Evolutionary conservation across 1,139 yeast species (phyloP), one percentile per base, ranked within the genome.

Genomic region (Yamadazyma diospyri): DNA sequence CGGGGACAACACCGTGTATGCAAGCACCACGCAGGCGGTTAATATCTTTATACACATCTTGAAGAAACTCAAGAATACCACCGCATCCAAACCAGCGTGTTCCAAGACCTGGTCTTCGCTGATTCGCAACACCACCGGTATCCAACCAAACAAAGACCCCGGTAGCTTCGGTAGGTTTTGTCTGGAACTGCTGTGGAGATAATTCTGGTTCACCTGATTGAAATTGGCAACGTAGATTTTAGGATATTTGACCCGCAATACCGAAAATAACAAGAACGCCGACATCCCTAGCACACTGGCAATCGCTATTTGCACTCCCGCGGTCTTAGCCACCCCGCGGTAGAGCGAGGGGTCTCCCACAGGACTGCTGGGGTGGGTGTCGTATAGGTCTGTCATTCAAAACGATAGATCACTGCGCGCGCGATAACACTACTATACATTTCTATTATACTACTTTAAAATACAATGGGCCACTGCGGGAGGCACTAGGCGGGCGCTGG

Each of bases 71-170:
- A 86, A 61, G 48, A 81, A 86, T 34, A 89, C 97, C 58, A 76
- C 88, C 0, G 97, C 97, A 59, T 92, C 98, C 27, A 92, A 62
- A 0, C 98, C 98, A 1, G 97, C 96, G 51, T 81, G 82, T 40
- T 86, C 89, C 34, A 92, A 65, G 2, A 92, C 76, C 44, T 88
- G 87, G 22, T 76, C 72, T 47, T 92, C 97, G 16, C 72, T 69
- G 12, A 88, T 77, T 12, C 58, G 59, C 53, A 75, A 76, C 12
- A 89, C 61, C 0, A 78, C 74, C 1, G 79, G 72, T 6, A 89
- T 65, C 96, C 97, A 89, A 1, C 92, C 87, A 47, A 88, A 80
- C 15, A 84, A 51, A 4, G 85, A 69, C 14, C 29, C 26, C 15
- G 70, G 74, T 25, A 63, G 49, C 36, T 48, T 45, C 12, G 72